These are phyloP conservation scores for Lathyrus sativus DNA, from an alignment of 306 rosid species.

Conservation along the genomic window DNA sequence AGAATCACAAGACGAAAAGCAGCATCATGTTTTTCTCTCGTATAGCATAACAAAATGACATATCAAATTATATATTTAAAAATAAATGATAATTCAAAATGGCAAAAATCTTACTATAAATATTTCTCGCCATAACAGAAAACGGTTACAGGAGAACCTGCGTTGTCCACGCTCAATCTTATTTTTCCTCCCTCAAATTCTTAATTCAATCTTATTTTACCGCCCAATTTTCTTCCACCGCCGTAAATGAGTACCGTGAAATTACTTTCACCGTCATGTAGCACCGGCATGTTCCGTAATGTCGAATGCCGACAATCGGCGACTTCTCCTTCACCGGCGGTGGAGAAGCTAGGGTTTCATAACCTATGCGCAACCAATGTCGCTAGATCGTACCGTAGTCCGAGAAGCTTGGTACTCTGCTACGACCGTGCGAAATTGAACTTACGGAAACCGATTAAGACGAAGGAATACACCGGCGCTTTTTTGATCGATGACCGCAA, in stretches of 20 bases:
- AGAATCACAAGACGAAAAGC: not conserved
- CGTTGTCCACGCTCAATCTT: not conserved
- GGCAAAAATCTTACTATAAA: conserved; percentile 4
- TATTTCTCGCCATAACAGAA: conserved; percentile 34
- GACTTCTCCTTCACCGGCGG: conserved; percentile 18
- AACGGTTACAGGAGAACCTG: conserved; percentile 38
- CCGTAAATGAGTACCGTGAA: conserved; percentile 43
- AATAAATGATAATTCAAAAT: not conserved
- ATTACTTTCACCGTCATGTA: conserved; percentile 29
- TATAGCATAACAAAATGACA: too few relatives aligned
- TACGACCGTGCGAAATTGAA: conserved; percentile 30
- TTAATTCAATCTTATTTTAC: not conserved
- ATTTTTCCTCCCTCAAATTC: not conserved
- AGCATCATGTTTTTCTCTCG: not conserved
- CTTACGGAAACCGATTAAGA: too few relatives aligned
- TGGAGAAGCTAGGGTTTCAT: conserved; percentile 44
- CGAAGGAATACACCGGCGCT: conserved; percentile 32
- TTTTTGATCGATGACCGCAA: conserved; percentile 21
- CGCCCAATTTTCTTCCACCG: conserved; percentile 2
- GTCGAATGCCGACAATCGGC: conserved; percentile 40
- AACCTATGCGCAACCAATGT: conserved; percentile 47
- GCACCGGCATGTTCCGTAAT: conserved; percentile 29
- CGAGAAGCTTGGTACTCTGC: conserved; percentile 31
- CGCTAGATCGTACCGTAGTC: conserved; percentile 41
- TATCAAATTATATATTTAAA: too few relatives aligned